Percentiles rank a stretch among this genome's conserved stretches.
These are phyloP conservation scores for Priceomyces castillae DNA, from an alignment of 805 yeast genomes.

Conservation along the genomic window DNA sequence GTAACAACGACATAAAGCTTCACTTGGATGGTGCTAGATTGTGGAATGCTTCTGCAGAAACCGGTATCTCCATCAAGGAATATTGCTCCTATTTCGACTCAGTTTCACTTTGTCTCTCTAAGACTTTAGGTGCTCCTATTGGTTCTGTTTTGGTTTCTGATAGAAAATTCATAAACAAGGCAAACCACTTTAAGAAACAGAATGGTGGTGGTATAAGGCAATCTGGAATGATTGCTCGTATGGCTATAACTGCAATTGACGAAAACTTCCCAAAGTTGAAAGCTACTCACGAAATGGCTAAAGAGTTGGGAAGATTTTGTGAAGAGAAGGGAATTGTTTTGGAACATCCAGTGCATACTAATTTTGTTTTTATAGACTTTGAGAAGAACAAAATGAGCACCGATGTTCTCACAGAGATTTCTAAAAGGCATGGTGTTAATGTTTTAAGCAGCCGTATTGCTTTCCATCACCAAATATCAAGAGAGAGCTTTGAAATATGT, in stretches of 20 bases:
- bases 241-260: conserved; percentile 42
- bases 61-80: conserved; percentile 38
- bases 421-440: conserved; percentile 59
- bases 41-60: conserved; percentile 43
- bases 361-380: conserved; percentile 40
- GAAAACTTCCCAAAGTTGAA: conserved; percentile 34
- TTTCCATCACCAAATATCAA: conserved; percentile 56
- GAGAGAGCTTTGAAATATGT: conserved; percentile 28
- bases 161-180: conserved; percentile 31
- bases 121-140: conserved; percentile 43
- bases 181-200: conserved; percentile 45
- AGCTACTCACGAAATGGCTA: conserved; percentile 33
- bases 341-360: conserved; percentile 39
- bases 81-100: conserved; percentile 41
- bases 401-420: conserved; percentile 28
- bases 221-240: conserved; percentile 37
- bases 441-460: conserved; percentile 75
- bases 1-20: conserved; percentile 29
- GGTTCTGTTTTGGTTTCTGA: conserved; percentile 41
- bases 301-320: conserved; percentile 33
- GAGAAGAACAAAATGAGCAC: conserved; percentile 28
- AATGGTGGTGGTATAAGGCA: conserved; percentile 46
- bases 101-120: conserved; percentile 42
- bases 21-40: conserved; percentile 46
- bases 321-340: conserved; percentile 26